These are phyloP conservation scores for Fragaria iinumae DNA, from an alignment of 306 rosid genomes.

Conservation along the genomic window DNA sequence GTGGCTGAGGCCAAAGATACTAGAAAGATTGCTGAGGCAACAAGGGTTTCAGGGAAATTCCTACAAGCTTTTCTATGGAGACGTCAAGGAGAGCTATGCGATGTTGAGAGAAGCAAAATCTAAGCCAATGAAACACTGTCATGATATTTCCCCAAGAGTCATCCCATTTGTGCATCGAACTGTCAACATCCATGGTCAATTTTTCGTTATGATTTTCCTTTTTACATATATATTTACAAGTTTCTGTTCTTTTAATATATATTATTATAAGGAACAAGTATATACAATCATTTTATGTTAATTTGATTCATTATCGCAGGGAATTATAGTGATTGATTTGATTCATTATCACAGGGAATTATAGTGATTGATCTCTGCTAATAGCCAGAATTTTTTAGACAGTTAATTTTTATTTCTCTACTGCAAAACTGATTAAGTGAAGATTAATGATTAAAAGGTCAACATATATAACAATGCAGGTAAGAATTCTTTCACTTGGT, in stretches of 20 bases:
- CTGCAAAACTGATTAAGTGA: too few species aligned
- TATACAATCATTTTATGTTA: too few species aligned
- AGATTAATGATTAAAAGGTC: too few species aligned
- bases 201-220: too few species aligned
- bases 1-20: slow-evolving; percentile 31
- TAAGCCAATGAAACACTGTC: slow-evolving; percentile 29
- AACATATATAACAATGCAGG: not conserved
- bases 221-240: too few species aligned
- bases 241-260: not conserved
- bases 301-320: too few species aligned
- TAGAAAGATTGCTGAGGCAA: slow-evolving; percentile 26
- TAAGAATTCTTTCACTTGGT: slow-evolving; percentile 6
- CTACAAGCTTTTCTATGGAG: slow-evolving; percentile 32
- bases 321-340: too few species aligned
- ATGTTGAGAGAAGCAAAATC: slow-evolving; percentile 32
- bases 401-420: not conserved
- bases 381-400: not conserved
- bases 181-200: slow-evolving; percentile 30
- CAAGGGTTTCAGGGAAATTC: slow-evolving; percentile 40
- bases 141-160: slow-evolving; percentile 38
- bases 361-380: not conserved
- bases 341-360: too few species aligned
- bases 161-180: slow-evolving; percentile 30
- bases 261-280: not conserved
- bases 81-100: slow-evolving; percentile 17